Percentiles rank a stretch among this genome's conserved stretches.
These are phyloP conservation scores for Gossypium laxum DNA, from an alignment of 441 rosid genomes.

Conservation along the genomic window DNA sequence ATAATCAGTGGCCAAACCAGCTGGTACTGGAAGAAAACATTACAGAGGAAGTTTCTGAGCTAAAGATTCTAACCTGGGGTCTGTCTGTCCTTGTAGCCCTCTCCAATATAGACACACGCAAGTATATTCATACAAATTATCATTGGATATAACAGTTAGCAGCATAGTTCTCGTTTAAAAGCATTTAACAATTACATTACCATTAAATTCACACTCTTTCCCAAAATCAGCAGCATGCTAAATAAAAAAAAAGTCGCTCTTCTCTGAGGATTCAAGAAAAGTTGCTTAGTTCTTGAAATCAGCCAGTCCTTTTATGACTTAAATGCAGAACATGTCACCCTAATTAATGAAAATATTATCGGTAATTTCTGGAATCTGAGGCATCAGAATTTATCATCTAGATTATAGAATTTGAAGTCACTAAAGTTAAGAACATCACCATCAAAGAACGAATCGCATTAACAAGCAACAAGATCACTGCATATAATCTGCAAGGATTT, in stretches of 20 bases:
- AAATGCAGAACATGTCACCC: neutral
- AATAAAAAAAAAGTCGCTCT: no score
- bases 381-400: neutral
- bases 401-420: neutral
- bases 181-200: no score
- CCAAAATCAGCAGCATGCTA: no score
- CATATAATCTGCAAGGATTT: neutral
- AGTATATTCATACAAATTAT: neutral
- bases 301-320: no score
- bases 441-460: neutral
- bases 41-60: neutral
- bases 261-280: no score
- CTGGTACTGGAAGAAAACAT: neutral
- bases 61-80: neutral
- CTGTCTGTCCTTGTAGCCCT: neutral
- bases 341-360: neutral
- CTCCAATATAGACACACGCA: neutral
- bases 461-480: neutral
- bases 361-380: neutral
- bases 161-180: no score
- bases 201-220: no score
- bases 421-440: neutral
- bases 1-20: neutral
- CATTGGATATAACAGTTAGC: neutral
- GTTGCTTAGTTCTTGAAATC: no score